Evolutionary conservation across 768 basidiomycete genomes (phyloP).

Genomic region (Naganishia onofrii): DNA sequence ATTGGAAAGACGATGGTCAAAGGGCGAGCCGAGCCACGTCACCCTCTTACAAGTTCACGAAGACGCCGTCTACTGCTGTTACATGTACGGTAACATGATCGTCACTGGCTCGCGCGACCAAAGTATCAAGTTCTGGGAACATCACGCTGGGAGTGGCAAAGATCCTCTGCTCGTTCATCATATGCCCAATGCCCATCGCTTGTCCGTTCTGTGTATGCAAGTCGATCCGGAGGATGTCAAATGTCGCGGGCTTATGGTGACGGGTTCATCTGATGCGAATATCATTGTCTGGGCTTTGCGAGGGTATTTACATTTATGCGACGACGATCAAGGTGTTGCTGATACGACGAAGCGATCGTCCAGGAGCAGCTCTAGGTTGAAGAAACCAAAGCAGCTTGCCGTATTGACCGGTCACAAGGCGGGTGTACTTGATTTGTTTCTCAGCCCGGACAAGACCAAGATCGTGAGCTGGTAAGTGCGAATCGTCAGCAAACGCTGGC

Average conservation of each 20-base stretch:
- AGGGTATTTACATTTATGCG: conserved; percentile 9
- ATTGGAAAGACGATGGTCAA: conserved; percentile 28
- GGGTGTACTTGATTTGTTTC: conserved; percentile 31
- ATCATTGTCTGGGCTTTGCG: conserved; percentile 28
- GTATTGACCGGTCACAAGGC: conserved; percentile 25
- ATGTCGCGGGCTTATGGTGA: conserved; percentile 24
- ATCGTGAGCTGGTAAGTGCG: conserved; percentile 29
- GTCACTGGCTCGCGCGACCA: conserved; percentile 29
- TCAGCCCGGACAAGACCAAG: conserved; percentile 3
- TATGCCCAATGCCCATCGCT: conserved; percentile 24
- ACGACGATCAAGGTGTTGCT: conserved; percentile 5
- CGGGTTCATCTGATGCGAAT: conserved; percentile 26
- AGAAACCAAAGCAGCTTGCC: conserved; percentile 24
- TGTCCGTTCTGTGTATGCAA: conserved; percentile 30
- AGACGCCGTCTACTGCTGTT: conserved; percentile 31
- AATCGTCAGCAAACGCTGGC: too few relatives aligned
- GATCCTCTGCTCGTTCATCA: background rate
- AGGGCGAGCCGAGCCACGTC: background rate
- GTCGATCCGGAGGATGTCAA: conserved; percentile 20
- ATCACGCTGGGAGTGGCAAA: background rate
- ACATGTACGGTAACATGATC: conserved; percentile 19
- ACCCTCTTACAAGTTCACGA: conserved; percentile 2
- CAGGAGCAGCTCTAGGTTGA: conserved; percentile 3
- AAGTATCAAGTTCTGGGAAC: conserved; percentile 29
- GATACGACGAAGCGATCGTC: background rate